Evolutionary conservation across 371 early-diverging fungal species (phyloP).

Genomic region (Circinella umbellata): DNA sequence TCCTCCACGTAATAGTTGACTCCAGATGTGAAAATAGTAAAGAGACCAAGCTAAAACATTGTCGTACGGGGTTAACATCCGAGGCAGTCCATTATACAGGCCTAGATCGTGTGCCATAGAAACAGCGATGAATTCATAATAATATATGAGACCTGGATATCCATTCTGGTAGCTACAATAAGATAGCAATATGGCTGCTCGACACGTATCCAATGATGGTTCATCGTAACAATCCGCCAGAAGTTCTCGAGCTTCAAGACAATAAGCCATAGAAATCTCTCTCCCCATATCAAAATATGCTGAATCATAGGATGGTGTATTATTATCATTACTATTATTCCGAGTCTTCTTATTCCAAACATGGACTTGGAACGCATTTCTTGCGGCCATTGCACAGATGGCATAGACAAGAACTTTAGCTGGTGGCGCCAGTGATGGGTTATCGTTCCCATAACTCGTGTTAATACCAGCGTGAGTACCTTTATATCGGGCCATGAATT

Average conservation of each 20-base stretch:
- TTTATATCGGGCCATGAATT: constrained; percentile 35
- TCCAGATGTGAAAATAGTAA: constrained; percentile 49
- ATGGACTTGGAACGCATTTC: constrained; percentile 55
- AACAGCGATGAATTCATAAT: constrained; percentile 52
- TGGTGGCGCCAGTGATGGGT: constrained; percentile 17
- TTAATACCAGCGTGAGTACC: constrained; percentile 5
- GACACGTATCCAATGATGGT: constrained; percentile 43
- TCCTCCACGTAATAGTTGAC: constrained; percentile 33
- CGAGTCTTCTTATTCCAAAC: constrained; percentile 37
- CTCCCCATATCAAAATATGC: constrained; percentile 52
- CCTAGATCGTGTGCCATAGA: constrained; percentile 50
- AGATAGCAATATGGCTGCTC: constrained; percentile 45
- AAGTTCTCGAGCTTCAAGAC: constrained; percentile 40
- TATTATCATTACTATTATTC: neutral
- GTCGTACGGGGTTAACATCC: constrained; percentile 27
- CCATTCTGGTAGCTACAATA: constrained; percentile 53
- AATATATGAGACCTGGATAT: constrained; percentile 33
- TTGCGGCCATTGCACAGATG: constrained; percentile 51
- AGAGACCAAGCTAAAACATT: constrained; percentile 41
- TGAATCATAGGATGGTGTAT: constrained; percentile 15
- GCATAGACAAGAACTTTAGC: constrained; percentile 42
- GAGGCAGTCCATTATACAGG: constrained; percentile 31
- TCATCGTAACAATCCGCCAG: constrained; percentile 48
- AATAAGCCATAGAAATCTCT: constrained; percentile 48
- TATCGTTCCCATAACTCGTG: too few relatives aligned